These are phyloP conservation scores for Microglena sp. DNA, from an alignment of 139 green algal genomes.

Conservation along the genomic window DNA sequence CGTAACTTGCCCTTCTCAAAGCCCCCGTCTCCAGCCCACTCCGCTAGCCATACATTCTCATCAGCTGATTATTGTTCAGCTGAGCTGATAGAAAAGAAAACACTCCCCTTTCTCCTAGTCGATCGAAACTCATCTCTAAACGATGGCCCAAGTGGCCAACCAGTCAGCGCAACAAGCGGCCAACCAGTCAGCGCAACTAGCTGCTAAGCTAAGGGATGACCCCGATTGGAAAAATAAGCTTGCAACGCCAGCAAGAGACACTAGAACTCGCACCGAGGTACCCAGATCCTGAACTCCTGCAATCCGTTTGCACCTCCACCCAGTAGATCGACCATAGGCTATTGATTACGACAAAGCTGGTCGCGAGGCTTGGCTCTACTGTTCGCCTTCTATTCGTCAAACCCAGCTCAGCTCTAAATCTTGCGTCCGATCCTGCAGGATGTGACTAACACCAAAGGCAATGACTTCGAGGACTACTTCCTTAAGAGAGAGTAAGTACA, in stretches of 20 bases:
- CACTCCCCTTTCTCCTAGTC: too few species aligned
- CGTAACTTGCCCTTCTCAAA: too few species aligned
- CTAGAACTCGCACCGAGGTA: conserved; percentile 83
- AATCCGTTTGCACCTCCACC: neutral
- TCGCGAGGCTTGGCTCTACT: neutral
- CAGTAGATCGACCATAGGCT: neutral
- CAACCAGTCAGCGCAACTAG: too few species aligned
- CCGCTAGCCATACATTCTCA: too few species aligned
- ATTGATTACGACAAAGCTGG: neutral
- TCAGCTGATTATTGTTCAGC: too few species aligned
- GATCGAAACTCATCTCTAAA: too few species aligned
- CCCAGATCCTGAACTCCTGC: neutral
- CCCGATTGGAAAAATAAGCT: conserved; percentile 78
- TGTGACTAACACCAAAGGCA: conserved; percentile 95
- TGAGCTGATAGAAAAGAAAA: too few species aligned
- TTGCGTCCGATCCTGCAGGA: conserved; percentile 59
- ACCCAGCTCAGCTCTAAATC: neutral
- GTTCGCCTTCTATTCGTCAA: neutral
- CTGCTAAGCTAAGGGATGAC: too few species aligned
- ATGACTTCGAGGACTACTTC: conserved; percentile 99
- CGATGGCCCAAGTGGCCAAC: too few species aligned
- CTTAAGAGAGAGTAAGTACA: conserved; percentile 73
- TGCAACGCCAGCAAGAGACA: conserved; percentile 73
- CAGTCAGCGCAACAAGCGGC: too few species aligned
- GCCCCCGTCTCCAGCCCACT: too few species aligned